Base-by-base conservation (phyloP, 2,329 filamentous ascomycete species). In the Alternaria burnsii region DNA sequence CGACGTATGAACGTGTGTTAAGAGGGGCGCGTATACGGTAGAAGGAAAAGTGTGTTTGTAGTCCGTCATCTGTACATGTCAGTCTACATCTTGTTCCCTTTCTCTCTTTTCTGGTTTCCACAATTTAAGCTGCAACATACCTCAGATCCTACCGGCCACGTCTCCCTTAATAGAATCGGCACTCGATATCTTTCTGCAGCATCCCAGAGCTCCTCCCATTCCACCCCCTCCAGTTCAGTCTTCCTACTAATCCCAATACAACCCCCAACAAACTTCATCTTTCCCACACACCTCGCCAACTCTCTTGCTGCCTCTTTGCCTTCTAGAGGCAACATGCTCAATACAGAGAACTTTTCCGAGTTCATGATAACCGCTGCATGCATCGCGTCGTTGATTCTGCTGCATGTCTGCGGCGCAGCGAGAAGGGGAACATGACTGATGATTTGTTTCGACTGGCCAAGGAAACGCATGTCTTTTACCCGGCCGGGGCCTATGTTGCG, bases 261-360 rank as follows among this genome's bases (percentile, higher is more conserved):
- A 1, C 83, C 82, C 0, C 84, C 84, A 4, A 83, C 76, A 56
- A 86, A 84, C 3, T 77, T 75, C n/a, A 82, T 72, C 48, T 82
- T 70, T 4, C 66, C 71, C 1, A 85, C 75, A 61, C 81, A 82
- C 10, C 81, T 59, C 44, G 69, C 66, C 59, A 82, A 66, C 68
- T 82, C 80, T 5, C 58, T 61, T 0, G 78, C 80, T 74, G 47
- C 73, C 65, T 53, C 66, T 44, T 4, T 57, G 9, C 81, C 79
- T 4, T 80, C 66, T 1, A 57, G 48, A 0, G 81, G 80, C 1
- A 84, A 71, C 36, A 79, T 67, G 3, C 81, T 81, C 58, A 84
- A 80, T 8, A 76, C 82, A 4, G 77, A 77, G 28, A 83, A 77
- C 34, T 80, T 81, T 16, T 71, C 74, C 2, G 76, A 75, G 12